Percentiles rank a stretch among this genome's conserved stretches.
These are phyloP conservation scores for Caulochytrium protostelioides DNA, from an alignment of 371 early-diverging fungal species.

Conservation along the genomic window DNA sequence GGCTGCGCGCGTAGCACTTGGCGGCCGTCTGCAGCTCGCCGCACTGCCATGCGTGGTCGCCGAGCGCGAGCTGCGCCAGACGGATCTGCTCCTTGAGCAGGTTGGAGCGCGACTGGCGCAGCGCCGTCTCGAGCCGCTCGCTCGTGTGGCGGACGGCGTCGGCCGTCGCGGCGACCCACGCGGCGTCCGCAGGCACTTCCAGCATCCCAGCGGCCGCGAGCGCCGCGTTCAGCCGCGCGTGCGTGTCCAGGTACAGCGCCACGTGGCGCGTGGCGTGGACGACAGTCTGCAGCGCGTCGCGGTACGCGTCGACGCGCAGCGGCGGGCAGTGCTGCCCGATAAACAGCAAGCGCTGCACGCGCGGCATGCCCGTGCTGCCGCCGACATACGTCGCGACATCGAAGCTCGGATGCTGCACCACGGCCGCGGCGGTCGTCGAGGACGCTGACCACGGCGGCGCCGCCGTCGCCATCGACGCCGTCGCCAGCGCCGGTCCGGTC, in stretches of 20 bases:
- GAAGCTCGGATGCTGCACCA: background rate
- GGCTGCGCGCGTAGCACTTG: conserved; percentile 41
- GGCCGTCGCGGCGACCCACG: conserved; percentile 40
- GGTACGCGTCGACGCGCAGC: conserved; percentile 41
- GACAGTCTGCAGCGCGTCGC: conserved; percentile 36
- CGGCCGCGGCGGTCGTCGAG: background rate
- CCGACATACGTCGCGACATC: background rate
- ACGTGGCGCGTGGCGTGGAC: conserved; percentile 27
- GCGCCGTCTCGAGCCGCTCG: conserved; percentile 44
- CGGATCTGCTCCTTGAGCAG: conserved; percentile 59
- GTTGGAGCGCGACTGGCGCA: conserved; percentile 46
- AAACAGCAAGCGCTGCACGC: conserved; percentile 46
- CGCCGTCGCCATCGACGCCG: background rate
- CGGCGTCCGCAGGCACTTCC: conserved; percentile 12
- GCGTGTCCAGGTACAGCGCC: conserved; percentile 21
- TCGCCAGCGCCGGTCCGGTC: background rate
- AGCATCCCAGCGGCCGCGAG: conserved; percentile 6
- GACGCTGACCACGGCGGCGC: background rate
- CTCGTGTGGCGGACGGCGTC: conserved; percentile 18
- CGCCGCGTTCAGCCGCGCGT: conserved; percentile 28
- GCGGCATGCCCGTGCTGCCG: no score
- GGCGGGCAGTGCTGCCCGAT: conserved; percentile 49
- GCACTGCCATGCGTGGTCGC: conserved; percentile 42
- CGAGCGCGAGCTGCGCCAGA: conserved; percentile 48
- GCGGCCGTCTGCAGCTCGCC: conserved; percentile 47